phyloP scores from a whole-genome alignment of 805 yeast genomes.

The Yamadazyma endophytica region DNA sequence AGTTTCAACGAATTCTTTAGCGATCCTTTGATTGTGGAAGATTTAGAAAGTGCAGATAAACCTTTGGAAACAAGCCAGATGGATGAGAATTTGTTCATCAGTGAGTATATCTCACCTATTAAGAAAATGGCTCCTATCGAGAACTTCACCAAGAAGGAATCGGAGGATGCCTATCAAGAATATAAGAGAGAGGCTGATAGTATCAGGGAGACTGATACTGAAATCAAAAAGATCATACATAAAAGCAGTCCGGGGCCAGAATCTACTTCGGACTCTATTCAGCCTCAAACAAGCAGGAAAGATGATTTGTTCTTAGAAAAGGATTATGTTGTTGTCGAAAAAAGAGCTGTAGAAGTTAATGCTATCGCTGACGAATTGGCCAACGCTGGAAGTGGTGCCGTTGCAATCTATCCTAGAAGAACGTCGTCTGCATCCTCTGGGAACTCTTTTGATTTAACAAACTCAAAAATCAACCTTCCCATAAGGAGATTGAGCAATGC shows the following conservation, averaged over 20 bases:
- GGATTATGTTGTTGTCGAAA: slow-evolving; percentile 93
- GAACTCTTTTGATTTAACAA: slow-evolving; percentile 11
- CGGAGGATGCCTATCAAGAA: slow-evolving; percentile 3
- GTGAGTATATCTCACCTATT: slow-evolving; percentile 65
- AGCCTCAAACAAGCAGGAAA: slow-evolving; percentile 13
- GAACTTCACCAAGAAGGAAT: slow-evolving; percentile 3
- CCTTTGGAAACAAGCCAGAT: slow-evolving; percentile 64
- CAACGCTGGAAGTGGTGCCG: slow-evolving; percentile 49
- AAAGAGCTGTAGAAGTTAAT: slow-evolving; percentile 91
- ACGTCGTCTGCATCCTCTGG: slow-evolving; percentile 23
- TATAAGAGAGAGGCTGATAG: background rate
- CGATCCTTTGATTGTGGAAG: slow-evolving; percentile 59
- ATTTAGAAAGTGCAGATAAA: slow-evolving; percentile 48
- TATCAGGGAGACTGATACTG: slow-evolving; percentile 28
- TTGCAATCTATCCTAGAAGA: slow-evolving; percentile 38
- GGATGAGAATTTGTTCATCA: slow-evolving; percentile 77
- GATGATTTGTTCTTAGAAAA: slow-evolving; percentile 60
- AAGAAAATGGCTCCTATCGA: slow-evolving; percentile 5
- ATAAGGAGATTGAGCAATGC: slow-evolving; percentile 30
- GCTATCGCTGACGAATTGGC: slow-evolving; percentile 93
- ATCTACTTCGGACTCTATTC: slow-evolving; percentile 20
- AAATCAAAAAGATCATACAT: slow-evolving; percentile 40
- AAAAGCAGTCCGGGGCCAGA: slow-evolving; percentile 44
- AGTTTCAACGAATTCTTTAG: slow-evolving; percentile 84
- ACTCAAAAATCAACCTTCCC: slow-evolving; percentile 12